These are phyloP conservation scores for Pseudogymnoascus sp. DNA, from an alignment of 2,329 filamentous ascomycete genomes.

Conservation along the genomic window DNA sequence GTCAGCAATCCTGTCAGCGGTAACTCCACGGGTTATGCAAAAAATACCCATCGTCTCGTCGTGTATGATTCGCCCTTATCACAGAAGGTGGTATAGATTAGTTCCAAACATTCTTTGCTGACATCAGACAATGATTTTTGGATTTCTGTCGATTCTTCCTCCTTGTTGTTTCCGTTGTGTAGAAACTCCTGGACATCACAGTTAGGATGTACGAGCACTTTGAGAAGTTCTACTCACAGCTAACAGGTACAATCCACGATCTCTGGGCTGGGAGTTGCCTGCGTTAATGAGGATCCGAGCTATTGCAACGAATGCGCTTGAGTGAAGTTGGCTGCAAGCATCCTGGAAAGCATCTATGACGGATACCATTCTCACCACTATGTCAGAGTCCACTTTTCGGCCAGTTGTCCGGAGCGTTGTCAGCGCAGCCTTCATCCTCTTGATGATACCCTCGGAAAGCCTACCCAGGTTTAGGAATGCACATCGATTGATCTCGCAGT, in stretches of 20 bases:
- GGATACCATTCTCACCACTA: not conserved
- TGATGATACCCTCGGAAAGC: not conserved
- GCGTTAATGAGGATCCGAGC: not conserved
- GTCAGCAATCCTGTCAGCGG: not conserved
- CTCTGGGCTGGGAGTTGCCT: not conserved
- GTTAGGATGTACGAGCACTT: not conserved
- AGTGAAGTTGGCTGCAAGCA: not conserved
- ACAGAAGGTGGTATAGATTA: not conserved
- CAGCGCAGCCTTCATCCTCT: not conserved
- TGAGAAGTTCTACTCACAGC: not conserved
- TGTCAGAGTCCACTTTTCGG: not conserved
- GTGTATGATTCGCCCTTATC: not conserved
- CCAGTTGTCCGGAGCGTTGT: not conserved
- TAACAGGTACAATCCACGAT: constrained; percentile 5
- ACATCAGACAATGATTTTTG: not conserved
- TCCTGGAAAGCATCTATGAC: not conserved
- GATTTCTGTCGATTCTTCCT: not conserved
- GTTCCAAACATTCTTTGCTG: not conserved
- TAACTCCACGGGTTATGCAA: too few species aligned
- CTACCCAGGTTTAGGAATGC: not conserved
- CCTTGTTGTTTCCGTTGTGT: not conserved
- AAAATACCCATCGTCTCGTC: constrained; percentile 3
- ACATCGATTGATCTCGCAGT: not conserved
- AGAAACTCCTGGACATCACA: not conserved
- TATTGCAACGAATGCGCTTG: not conserved